Evolutionary conservation across 169 alveolate genomes (phyloP).

Genomic region (Condylostoma magnum): DNA sequence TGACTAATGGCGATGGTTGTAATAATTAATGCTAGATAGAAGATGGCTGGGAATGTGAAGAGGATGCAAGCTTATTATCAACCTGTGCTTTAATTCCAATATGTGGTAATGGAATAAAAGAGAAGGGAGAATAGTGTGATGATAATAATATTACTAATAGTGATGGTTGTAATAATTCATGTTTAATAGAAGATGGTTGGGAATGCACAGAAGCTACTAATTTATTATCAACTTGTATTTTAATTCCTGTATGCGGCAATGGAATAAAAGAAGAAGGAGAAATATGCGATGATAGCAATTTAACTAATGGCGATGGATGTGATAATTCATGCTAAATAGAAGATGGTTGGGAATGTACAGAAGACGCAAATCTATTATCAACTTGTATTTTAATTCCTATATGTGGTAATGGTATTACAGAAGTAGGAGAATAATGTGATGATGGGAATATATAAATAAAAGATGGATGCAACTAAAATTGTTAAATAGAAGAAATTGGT

Average conservation of each 20-base stretch:
- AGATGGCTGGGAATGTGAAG: neutral
- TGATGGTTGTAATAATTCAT: neutral
- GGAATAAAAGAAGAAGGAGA: constrained; percentile 13
- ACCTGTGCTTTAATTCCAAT: neutral
- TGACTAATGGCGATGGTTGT: neutral
- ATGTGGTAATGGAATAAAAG: neutral
- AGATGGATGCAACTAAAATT: constrained; percentile 39
- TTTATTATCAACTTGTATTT: too few relatives aligned
- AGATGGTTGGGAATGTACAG: constrained; percentile 41
- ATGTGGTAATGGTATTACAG: constrained; percentile 32
- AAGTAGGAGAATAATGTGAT: constrained; percentile 37
- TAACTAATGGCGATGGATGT: neutral
- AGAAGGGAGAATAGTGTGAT: neutral
- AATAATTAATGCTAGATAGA: neutral
- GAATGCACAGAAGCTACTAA: too few relatives aligned
- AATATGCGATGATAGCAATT: constrained; percentile 2
- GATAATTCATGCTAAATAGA: neutral
- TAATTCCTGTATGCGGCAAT: constrained; percentile 30
- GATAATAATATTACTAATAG: neutral
- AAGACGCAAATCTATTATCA: too few relatives aligned
- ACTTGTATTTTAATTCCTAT: too few relatives aligned
- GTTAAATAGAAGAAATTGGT: constrained; percentile 36
- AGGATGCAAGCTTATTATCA: too few relatives aligned
- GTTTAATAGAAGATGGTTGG: neutral
- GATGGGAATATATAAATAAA: constrained; percentile 34